A percentile compares a stretch with the other conserved stretches of the same genome.
phyloP scores from a whole-genome alignment of 2,329 filamentous ascomycete genomes.

The Colletotrichum truncatum region DNA sequence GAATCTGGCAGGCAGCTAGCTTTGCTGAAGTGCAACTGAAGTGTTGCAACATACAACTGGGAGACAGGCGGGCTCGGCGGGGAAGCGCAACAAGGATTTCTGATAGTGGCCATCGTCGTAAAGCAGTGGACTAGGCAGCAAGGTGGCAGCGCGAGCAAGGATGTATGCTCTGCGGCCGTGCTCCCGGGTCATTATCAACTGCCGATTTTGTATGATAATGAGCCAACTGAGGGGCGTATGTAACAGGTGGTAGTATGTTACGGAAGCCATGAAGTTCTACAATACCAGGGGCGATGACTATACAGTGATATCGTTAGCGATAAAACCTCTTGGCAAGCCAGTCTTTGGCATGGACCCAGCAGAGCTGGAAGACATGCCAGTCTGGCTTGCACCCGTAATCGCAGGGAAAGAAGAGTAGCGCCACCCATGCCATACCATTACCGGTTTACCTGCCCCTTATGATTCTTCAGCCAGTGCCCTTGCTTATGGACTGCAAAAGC shows the following conservation, averaged over 20 bases:
- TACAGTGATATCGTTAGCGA: neutral
- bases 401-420: neutral
- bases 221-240: no score
- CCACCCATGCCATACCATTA: neutral
- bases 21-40: neutral
- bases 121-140: neutral
- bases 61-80: neutral
- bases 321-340: neutral
- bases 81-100: neutral
- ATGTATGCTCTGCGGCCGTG: neutral
- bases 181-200: neutral
- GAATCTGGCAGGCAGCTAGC: neutral
- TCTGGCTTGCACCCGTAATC: neutral
- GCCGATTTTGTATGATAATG: neutral
- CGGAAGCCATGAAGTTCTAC: neutral
- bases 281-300: constrained; percentile 2
- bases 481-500: no score
- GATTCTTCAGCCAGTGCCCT: neutral
- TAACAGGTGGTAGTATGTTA: neutral
- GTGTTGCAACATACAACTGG: neutral
- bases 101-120: neutral
- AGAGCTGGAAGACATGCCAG: neutral
- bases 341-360: neutral
- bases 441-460: neutral
- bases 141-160: neutral